Conservation (phyloP, 2,329 filamentous ascomycete species). For the Diaporthe velutina region DNA sequence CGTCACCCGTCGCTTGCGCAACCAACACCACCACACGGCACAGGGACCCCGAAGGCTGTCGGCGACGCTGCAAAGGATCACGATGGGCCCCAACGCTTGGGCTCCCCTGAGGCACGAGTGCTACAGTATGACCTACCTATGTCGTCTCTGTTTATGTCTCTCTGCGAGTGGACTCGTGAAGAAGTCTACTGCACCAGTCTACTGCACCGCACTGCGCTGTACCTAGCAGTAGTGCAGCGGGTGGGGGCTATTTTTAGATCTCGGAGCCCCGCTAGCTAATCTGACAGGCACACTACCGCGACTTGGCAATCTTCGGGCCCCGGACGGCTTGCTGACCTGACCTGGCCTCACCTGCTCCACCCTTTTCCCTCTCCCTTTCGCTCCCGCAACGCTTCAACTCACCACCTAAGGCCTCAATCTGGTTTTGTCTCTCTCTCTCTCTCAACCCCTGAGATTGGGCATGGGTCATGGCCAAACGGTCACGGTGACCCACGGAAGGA, state of each 20-base stretch:
- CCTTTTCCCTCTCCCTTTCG: neutral
- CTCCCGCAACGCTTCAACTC: conserved; percentile 11
- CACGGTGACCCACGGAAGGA: conserved; percentile 23
- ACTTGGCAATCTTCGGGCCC: conserved; percentile 31
- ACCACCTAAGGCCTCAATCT: neutral
- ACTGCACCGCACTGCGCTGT: neutral
- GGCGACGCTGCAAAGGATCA: conserved; percentile 18
- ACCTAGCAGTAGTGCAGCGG: neutral
- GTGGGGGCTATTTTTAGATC: conserved; percentile 39
- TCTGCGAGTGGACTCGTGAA: neutral
- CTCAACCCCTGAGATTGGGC: conserved; percentile 21
- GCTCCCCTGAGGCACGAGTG: conserved; percentile 17
- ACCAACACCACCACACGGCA: conserved; percentile 2
- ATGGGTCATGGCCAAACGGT: neutral
- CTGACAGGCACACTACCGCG: conserved; percentile 4
- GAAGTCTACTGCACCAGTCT: neutral
- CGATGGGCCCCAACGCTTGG: neutral
- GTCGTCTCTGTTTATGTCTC: neutral
- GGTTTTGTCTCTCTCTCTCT: too few species aligned
- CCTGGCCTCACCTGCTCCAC: conserved; percentile 24
- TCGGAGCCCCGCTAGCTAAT: conserved; percentile 34
- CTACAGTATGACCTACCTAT: neutral
- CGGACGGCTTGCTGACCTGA: conserved; percentile 26
- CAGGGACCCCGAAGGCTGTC: conserved; percentile 19
- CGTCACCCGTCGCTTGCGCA: neutral